Evolutionary conservation across 257 asterid genomes (phyloP), one percentile per base, ranked within the genome.

Genomic region (Solanum rostratum): DNA sequence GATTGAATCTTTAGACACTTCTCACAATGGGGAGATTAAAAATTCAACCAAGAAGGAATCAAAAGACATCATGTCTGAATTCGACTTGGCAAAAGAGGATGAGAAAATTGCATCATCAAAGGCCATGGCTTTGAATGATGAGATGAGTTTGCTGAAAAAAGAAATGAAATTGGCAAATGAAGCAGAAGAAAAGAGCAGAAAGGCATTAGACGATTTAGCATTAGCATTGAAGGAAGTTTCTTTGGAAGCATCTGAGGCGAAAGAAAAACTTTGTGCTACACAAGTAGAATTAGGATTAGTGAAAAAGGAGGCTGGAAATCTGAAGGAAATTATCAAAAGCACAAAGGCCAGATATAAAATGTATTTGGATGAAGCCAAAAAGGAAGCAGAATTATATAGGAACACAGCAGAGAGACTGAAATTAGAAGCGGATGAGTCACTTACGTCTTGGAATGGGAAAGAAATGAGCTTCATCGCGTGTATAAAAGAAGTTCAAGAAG

Each of bases 141-240:
- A 95, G 88, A 84, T 91, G 55, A 90, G 69, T 6, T 27, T 74
- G 66, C 86, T 93, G 1, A 91, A 85, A 73, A 88, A 63, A 24
- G 98, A 94, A 12, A 68, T 76, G 99, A 95, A 86, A 62, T 24
- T 62, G 69, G 69, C 39, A 62, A 62, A 5, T 62, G 69, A 62
- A 9, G 69, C 69, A 24, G 71, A 63, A 33, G 95, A 94, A 70
- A 92, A 90, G 85, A 93, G 92, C 88, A 68, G 87, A 22, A 88
- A 92, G 55, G 99, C 98, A 1, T 91, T 96, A 97, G 99, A 96
- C 54, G 99, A 94, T 69, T 60, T 94, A 65, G 97, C 96, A 1
- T 30, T 93, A 39, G 97, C 91, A 2, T 84, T 96, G 14, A 92
- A 88, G 80, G 99, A 94, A 85, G 98, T 96, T 2, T 96, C 96